Conservation (phyloP, 2,329 filamentous ascomycete species). For the Tolypocladium pustulatum region DNA sequence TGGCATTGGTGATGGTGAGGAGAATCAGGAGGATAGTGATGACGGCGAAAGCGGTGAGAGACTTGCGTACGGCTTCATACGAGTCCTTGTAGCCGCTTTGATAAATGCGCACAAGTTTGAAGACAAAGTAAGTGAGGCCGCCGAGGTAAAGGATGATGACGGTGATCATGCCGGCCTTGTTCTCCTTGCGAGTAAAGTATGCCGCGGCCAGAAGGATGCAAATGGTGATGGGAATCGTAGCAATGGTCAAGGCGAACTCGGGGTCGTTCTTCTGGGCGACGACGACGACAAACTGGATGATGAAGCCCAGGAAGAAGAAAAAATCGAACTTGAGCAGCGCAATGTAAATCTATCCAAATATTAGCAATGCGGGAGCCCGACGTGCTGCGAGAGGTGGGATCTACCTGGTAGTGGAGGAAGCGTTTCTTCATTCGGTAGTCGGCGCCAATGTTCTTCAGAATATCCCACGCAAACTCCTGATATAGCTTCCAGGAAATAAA, state of each 20-base stretch:
- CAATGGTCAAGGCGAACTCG: constrained; percentile 80
- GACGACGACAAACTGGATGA: constrained; percentile 93
- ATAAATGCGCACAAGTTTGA: constrained; percentile 97
- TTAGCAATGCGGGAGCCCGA: constrained; percentile 8
- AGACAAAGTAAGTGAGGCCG: constrained; percentile 88
- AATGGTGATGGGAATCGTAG: constrained; percentile 85
- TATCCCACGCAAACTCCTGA: constrained; percentile 97
- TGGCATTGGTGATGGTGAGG: constrained; percentile 77
- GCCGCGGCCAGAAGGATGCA: constrained; percentile 76
- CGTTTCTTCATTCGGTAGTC: constrained; percentile 95
- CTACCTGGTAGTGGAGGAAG: constrained; percentile 90
- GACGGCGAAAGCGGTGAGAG: constrained; percentile 85
- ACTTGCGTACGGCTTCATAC: constrained; percentile 73
- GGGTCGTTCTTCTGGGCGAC: constrained; percentile 58
- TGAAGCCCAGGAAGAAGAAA: constrained; percentile 99
- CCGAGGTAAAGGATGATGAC: constrained; percentile 83
- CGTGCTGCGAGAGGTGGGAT: constrained; percentile 8
- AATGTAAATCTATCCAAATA: constrained; percentile 70
- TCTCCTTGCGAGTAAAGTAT: constrained; percentile 77
- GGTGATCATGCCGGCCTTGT: constrained; percentile 61
- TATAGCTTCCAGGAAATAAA: constrained; percentile 91
- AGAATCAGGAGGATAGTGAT: constrained; percentile 85
- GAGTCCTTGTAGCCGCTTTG: constrained; percentile 43
- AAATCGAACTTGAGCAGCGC: constrained; percentile 98
- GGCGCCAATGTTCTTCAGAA: constrained; percentile 97